Conservation (phyloP, 352 stramenopile genomes). For the Halophytophthora polymorphica region DNA sequence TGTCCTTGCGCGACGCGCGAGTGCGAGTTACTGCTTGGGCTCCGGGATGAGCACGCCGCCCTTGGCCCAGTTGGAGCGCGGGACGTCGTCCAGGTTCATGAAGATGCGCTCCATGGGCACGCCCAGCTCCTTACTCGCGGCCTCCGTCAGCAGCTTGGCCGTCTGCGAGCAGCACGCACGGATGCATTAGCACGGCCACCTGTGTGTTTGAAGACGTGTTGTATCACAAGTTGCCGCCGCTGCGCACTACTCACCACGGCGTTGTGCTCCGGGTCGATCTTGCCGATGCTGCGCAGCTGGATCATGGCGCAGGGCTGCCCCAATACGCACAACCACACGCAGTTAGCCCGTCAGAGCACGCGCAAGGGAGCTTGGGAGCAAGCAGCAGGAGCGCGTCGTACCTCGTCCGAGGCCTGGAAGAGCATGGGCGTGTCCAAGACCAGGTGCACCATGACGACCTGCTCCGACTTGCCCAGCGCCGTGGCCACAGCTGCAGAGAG, state of each 20-base stretch:
- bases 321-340: conserved; percentile 1
- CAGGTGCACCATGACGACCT: conserved; percentile 57
- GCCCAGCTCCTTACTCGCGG: conserved; percentile 37
- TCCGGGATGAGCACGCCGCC: conserved; percentile 31
- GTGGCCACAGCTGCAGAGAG: conserved; percentile 40
- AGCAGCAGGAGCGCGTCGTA: conserved; percentile 14
- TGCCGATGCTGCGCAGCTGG: conserved; percentile 44
- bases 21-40: conserved; percentile 20
- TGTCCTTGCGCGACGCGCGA: too few species aligned
- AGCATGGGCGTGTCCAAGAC: conserved; percentile 50
- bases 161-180: conserved; percentile 21
- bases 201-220: not conserved
- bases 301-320: conserved; percentile 57
- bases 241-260: conserved; percentile 22
- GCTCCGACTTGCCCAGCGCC: conserved; percentile 49
- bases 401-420: conserved; percentile 45
- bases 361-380: not conserved
- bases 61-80: conserved; percentile 45
- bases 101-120: conserved; percentile 44
- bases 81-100: conserved; percentile 54
- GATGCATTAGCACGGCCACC: not conserved
- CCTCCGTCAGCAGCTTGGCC: conserved; percentile 34
- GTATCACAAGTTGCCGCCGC: not conserved
- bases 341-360: not conserved
- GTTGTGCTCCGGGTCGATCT: conserved; percentile 49